Base-by-base conservation (phyloP, 257 asterid genomes). In the Penstemon barbatus region DNA sequence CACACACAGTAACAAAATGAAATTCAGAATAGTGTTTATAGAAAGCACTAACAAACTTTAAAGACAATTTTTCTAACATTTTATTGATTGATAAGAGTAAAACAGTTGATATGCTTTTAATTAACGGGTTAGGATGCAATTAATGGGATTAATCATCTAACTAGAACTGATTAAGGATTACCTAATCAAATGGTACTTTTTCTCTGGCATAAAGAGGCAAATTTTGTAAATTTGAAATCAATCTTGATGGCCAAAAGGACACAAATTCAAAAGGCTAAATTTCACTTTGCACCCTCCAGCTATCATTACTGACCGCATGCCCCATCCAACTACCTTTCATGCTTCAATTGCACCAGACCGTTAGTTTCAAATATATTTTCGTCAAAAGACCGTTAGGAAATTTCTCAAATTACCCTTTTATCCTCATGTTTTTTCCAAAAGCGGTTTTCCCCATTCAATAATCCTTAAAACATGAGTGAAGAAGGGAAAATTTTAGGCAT, bases 161-260 rank as follows among this genome's bases (percentile, higher is more conserved):
- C 81, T 74, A 55, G 68, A 77, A 78, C 73, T 55, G 60, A 71
- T 73, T 61, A 78, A 71, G 40, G 52, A 71, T 75, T 57, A 78
- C 81, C 83, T 37, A 75, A 74, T 74, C 51, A 64, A 71, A 62
- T 57, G 63, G 67, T 52, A 73, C 64, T 60, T 63, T 37, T 49
- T 18, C 37, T 13, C 58, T 70, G 37, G 12, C 63, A 54, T 58
- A 57, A 51, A 45, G 46, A 43, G 70, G 57, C 3, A 54, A 56
- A 65, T 5, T 46, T 45, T 63, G 45, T 52, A 52, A 51, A 60
- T 8, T n/a, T n/a, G 54, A 53, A 37, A 36, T 25, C 4, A 68
- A 25, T 68, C 18, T 46, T 54, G 69, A 59, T 41, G 10, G 7
- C 6, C 42, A 9, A 19, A 18, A 25, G 61, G 50, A 44, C 48